Conservation (phyloP, 176 grass and related monocot genomes). For the Paspalum vaginatum region DNA sequence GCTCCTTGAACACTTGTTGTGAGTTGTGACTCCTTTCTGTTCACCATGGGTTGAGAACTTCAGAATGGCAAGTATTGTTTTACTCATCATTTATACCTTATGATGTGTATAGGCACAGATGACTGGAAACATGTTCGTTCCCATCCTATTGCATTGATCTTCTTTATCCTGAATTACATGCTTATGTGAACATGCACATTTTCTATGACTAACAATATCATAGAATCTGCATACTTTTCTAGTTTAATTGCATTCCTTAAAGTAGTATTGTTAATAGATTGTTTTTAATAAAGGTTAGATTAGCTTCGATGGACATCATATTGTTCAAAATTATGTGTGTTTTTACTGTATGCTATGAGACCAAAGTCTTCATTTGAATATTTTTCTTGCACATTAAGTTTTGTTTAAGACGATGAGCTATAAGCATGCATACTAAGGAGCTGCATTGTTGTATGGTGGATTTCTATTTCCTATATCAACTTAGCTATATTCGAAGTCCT, state of each 20-base stretch:
- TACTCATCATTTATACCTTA: conserved; percentile 7
- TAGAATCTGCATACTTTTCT: conserved; percentile 13
- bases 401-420: conserved; percentile 15
- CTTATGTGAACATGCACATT: conserved; percentile 5
- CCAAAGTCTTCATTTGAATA: conserved; percentile 1
- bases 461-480: conserved; percentile 9
- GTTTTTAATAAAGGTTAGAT: neutral
- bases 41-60: conserved; percentile 13
- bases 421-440: neutral
- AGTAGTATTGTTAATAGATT: neutral
- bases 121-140: neutral
- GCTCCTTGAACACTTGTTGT: conserved; percentile 14
- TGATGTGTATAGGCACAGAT: conserved; percentile 12
- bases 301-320: neutral
- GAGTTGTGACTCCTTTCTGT: conserved; percentile 12
- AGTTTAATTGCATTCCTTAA: conserved; percentile 27
- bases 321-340: neutral
- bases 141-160: conserved; percentile 8
- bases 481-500: neutral
- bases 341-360: neutral
- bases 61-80: conserved; percentile 3
- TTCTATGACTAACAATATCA: conserved; percentile 2
- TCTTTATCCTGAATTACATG: conserved; percentile 14
- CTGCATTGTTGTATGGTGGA: no score
- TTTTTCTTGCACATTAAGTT: conserved; percentile 12